These are phyloP conservation scores for Claviceps pazoutovae DNA, from an alignment of 2,329 filamentous ascomycete genomes.

Conservation along the genomic window DNA sequence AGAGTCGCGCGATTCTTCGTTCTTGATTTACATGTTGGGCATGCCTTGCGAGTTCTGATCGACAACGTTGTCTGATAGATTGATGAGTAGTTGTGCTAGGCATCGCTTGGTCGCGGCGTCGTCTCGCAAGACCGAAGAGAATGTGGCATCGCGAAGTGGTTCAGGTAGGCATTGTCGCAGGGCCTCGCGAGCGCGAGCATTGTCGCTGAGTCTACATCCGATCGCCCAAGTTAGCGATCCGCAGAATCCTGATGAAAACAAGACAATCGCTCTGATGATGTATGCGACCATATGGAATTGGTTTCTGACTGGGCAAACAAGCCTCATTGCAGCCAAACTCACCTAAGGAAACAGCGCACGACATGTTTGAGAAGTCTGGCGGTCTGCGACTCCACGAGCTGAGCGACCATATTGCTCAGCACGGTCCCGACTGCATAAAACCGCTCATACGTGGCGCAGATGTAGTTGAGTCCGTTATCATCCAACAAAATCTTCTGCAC, in stretches of 20 bases:
- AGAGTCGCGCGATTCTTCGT: not conserved
- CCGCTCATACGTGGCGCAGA: constrained; percentile 94
- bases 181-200: constrained; percentile 87
- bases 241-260: not conserved
- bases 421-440: constrained; percentile 98
- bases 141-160: constrained; percentile 95
- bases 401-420: constrained; percentile 95
- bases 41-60: constrained; percentile 26
- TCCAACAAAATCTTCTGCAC: constrained; percentile 97
- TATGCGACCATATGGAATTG: too few species aligned
- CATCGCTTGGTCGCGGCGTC: constrained; percentile 96
- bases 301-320: not conserved
- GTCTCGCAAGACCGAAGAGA: constrained; percentile 88
- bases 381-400: constrained; percentile 94
- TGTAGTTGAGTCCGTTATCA: constrained; percentile 93
- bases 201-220: constrained; percentile 66
- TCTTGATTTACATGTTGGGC: constrained; percentile 19
- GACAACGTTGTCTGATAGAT: constrained; percentile 78
- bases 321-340: constrained; percentile 19
- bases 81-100: constrained; percentile 91
- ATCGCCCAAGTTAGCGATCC: constrained; percentile 8
- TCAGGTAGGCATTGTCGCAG: constrained; percentile 92
- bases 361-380: constrained; percentile 94
- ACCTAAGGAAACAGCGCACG: constrained; percentile 92
- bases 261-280: not conserved